phyloP scores from a whole-genome alignment of 768 basidiomycete genomes.

The Brasilioporus rufonigricans region DNA sequence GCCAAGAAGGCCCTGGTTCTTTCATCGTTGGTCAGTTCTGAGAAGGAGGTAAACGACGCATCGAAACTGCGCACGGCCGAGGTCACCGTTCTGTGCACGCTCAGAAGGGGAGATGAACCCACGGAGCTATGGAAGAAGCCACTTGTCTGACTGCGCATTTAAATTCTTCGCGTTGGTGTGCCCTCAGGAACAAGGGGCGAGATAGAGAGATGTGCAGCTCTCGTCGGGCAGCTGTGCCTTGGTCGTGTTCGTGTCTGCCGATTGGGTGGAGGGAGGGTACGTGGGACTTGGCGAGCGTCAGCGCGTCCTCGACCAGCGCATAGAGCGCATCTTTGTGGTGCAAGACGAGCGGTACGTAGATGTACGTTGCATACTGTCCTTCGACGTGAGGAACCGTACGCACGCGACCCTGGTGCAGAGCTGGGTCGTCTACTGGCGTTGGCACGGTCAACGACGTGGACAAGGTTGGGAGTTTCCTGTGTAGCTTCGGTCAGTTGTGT shows the following conservation, averaged over 20 bases:
- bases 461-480: slow-evolving; percentile 63
- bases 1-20: slow-evolving; percentile 76
- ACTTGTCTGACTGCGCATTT: slow-evolving; percentile 56
- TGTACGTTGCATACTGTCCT: slow-evolving; percentile 80
- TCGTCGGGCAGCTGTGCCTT: slow-evolving; percentile 4
- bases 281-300: slow-evolving; percentile 40
- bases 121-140: slow-evolving; percentile 49
- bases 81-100: slow-evolving; percentile 1
- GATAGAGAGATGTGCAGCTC: slow-evolving; percentile 87
- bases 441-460: slow-evolving; percentile 45
- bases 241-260: slow-evolving; percentile 21
- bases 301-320: slow-evolving; percentile 43
- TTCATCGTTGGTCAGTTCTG: slow-evolving; percentile 77
- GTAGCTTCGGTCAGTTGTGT: not conserved
- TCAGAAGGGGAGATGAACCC: slow-evolving; percentile 20
- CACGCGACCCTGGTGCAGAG: slow-evolving; percentile 79
- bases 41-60: slow-evolving; percentile 69
- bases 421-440: slow-evolving; percentile 66
- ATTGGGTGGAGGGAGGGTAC: slow-evolving; percentile 51
- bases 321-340: slow-evolving; percentile 43
- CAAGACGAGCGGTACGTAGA: slow-evolving; percentile 65
- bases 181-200: slow-evolving; percentile 73
- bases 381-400: slow-evolving; percentile 78
- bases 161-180: slow-evolving; percentile 76
- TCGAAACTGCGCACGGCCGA: slow-evolving; percentile 50